These are phyloP conservation scores for Amaranthus cruentus DNA, from an alignment of 148 eudicot genomes.

Conservation along the genomic window DNA sequence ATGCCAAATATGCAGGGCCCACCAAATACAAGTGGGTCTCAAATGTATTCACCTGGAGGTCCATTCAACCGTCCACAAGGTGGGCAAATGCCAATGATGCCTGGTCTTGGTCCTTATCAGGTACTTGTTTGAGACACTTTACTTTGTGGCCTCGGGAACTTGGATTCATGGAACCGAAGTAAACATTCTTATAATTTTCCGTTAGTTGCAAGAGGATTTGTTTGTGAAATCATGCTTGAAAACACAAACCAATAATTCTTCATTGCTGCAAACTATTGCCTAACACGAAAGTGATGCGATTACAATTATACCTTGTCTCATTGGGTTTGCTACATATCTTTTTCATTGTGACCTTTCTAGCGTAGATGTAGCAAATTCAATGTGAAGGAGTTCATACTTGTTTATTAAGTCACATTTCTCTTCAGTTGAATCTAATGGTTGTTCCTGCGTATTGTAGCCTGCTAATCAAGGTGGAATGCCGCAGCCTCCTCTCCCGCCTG, in stretches of 20 bases:
- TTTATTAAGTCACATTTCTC: neutral
- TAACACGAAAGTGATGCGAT: too few species aligned
- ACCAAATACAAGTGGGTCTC: constrained; percentile 54
- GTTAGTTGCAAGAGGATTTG: too few species aligned
- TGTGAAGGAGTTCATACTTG: too few species aligned
- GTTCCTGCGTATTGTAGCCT: constrained; percentile 35
- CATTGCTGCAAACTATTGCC: too few species aligned
- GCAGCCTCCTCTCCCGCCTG: constrained; percentile 84
- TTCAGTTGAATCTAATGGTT: neutral
- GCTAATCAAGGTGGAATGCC: constrained; percentile 71
- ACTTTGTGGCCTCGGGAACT: neutral
- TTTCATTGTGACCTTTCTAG: too few species aligned
- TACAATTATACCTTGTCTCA: too few species aligned
- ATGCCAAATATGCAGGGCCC: constrained; percentile 68
- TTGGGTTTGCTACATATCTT: too few species aligned
- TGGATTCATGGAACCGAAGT: neutral
- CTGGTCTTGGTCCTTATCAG: constrained; percentile 88
- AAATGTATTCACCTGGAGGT: constrained; percentile 70
- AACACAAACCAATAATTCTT: too few species aligned
- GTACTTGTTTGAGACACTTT: constrained; percentile 27
- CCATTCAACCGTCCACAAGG: constrained; percentile 80
- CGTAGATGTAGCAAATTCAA: too few species aligned
- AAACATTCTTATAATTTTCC: too few species aligned
- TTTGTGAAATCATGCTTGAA: too few species aligned
- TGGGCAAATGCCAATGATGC: constrained; percentile 82